Evolutionary conservation across 805 yeast species (phyloP).

Genomic region (Kodamaea hsintzibuensis): DNA sequence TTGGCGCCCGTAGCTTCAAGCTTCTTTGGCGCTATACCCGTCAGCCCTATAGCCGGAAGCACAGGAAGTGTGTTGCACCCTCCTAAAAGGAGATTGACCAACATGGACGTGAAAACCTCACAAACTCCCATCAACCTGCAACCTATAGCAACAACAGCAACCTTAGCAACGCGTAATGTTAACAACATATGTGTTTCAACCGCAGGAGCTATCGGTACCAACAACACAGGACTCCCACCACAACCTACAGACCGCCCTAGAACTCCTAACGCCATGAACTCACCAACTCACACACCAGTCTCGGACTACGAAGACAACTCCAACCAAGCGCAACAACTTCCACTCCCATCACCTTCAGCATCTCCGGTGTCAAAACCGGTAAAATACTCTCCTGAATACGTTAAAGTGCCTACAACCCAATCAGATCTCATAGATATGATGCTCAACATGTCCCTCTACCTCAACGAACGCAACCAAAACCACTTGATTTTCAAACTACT

Average conservation of each 20-base stretch:
- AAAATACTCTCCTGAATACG: constrained; percentile 1
- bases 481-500: constrained; percentile 56
- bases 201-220: not conserved
- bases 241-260: constrained; percentile 18
- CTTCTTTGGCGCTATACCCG: not conserved
- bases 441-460: constrained; percentile 30
- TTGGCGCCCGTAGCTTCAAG: not conserved
- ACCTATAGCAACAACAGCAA: not conserved
- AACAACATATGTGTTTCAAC: not conserved
- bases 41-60: not conserved
- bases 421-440: constrained; percentile 42
- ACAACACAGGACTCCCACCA: constrained; percentile 5
- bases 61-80: constrained; percentile 7
- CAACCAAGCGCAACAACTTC: constrained; percentile 44
- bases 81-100: constrained; percentile 8
- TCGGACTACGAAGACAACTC: constrained; percentile 37
- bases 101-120: not conserved
- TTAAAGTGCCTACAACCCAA: constrained; percentile 25
- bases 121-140: not conserved
- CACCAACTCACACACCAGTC: constrained; percentile 36
- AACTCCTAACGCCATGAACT: constrained; percentile 30
- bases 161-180: not conserved
- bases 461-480: constrained; percentile 49
- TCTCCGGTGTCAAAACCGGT: constrained; percentile 26
- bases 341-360: constrained; percentile 70